Base-by-base conservation (phyloP, 805 yeast species). In the Scheffersomyces lignosus region DNA sequence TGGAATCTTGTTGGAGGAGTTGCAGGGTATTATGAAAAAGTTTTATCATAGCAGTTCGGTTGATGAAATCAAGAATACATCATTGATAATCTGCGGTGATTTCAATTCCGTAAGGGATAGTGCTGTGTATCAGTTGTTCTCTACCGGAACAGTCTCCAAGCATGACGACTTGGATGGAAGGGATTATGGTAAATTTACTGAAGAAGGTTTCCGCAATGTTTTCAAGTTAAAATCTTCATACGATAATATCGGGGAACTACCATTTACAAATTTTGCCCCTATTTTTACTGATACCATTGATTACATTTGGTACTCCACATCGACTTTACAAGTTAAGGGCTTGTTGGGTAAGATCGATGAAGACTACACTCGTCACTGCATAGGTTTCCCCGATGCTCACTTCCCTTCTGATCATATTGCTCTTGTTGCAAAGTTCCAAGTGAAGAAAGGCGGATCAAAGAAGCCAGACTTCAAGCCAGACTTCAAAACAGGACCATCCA, bases 351-450 rank as follows among this genome's bases (percentile, higher is more conserved):
- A 80, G 49, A 78, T 90, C 29, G 97, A 91, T 58, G 73, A 73
- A 31, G 85, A 83, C 3, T 93, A 93, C 58, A 73, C 83, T 31
- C 68, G 76, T 38, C 81, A 81, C 48, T 80, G 80, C 43, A 83
- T 93, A 57, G 99, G 98, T 5, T 81, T 93, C 62, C 99, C 99
- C 15, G 87, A 87, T 56, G 87, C 89, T 15, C 87, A 89, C 58
- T 85, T 83, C 67, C 96, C 98, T 16, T 87, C 96, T 33, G 98
- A 91, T 62, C 98, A 91, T 64, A 77, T 91, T 52, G 90, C 96
- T n/a, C 67, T 91, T 44, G 76, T 88, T 38, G 73, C 90, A 14
- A 80, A 82, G 58, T 83, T 91, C 53, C 87, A 81, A 52, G 78
- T 89, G 54, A 78, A 77, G 53, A 80, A 77, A 50, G 56, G 55